These are phyloP conservation scores for Chaetomium tenue DNA, from an alignment of 495 filamentous ascomycete genomes.

Conservation along the genomic window DNA sequence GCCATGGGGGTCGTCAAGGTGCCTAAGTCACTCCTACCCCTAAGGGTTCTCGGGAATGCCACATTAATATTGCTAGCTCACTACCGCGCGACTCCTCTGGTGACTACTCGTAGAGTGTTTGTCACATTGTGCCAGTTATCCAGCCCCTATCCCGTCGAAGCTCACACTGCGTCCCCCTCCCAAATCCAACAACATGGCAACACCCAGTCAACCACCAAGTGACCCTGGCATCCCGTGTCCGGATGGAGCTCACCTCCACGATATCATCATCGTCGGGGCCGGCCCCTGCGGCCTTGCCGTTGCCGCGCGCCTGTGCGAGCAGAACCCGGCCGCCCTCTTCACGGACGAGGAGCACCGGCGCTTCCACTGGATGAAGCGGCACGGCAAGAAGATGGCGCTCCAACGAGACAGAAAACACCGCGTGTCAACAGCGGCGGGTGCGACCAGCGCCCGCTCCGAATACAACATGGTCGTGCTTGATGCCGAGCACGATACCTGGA, in stretches of 20 bases:
- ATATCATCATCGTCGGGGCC: not conserved
- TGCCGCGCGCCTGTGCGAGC: not conserved
- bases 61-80: not conserved
- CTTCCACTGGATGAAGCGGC: constrained; percentile 4
- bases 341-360: constrained; percentile 8
- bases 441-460: not conserved
- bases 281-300: not conserved
- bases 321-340: not conserved
- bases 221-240: not conserved
- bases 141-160: not conserved
- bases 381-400: constrained; percentile 1
- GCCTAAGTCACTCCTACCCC: not conserved
- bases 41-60: not conserved
- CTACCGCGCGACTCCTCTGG: not conserved
- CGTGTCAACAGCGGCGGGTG: not conserved
- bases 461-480: constrained; percentile 1
- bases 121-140: not conserved
- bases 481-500: constrained; percentile 2
- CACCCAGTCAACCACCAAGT: not conserved
- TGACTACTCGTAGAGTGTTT: not conserved
- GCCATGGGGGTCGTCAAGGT: not conserved
- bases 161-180: not conserved
- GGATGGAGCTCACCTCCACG: not conserved
- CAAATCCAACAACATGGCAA: not conserved
- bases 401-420: not conserved